Evolutionary conservation across 129 eudicot genomes (phyloP).

Genomic region (Flaveria brownii): DNA sequence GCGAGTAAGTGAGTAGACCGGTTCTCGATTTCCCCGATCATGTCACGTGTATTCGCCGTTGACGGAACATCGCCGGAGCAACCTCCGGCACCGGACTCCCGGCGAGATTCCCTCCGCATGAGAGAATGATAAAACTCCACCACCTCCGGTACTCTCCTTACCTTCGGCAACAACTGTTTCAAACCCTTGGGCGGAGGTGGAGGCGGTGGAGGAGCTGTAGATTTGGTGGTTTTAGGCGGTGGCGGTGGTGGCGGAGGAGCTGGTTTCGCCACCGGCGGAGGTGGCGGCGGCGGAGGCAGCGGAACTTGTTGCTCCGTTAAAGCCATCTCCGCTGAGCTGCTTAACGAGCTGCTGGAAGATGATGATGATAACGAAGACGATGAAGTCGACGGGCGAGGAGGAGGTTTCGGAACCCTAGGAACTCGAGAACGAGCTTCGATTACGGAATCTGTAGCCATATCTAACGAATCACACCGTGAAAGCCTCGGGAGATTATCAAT

Average conservation of each 20-base stretch:
- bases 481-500: constrained; percentile 41
- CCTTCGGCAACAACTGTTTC: constrained; percentile 58
- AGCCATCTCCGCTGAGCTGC: constrained; percentile 45
- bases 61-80: constrained; percentile 52
- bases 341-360: constrained; percentile 35
- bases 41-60: constrained; percentile 76
- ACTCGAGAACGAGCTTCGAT: constrained; percentile 51
- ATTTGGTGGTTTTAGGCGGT: constrained; percentile 38
- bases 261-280: constrained; percentile 28
- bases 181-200: constrained; percentile 47
- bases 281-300: background rate
- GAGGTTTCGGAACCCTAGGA: constrained; percentile 90
- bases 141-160: constrained; percentile 86
- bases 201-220: constrained; percentile 52
- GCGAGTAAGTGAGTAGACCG: constrained; percentile 92
- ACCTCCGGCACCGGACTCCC: constrained; percentile 54
- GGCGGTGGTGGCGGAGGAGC: constrained; percentile 52
- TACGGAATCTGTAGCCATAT: constrained; percentile 33
- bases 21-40: constrained; percentile 96
- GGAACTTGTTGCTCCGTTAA: constrained; percentile 39
- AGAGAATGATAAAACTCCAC: constrained; percentile 94
- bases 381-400: constrained; percentile 49
- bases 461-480: constrained; percentile 53
- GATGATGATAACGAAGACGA: constrained; percentile 38
- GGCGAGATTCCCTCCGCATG: constrained; percentile 88